Evolutionary conservation across 352 stramenopile genomes (phyloP).

Genomic region (Poterioochromonas sp.): DNA sequence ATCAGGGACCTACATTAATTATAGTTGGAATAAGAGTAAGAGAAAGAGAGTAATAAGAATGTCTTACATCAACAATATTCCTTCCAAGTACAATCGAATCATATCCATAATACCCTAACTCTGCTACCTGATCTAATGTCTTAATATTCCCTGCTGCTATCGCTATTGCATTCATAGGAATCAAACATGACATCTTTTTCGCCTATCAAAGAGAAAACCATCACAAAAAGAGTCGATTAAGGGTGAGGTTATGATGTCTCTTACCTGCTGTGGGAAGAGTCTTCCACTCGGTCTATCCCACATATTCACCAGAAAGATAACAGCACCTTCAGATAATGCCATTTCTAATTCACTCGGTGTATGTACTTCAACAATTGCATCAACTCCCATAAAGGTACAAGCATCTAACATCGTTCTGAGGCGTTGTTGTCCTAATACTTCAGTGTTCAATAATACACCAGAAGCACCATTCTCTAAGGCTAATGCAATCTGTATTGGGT

Average conservation of each 20-base stretch:
- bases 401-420: constrained; percentile 40
- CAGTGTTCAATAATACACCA: constrained; percentile 37
- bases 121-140: background rate
- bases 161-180: background rate
- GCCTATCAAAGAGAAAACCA: background rate
- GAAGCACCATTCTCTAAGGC: constrained; percentile 39
- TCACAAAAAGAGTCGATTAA: background rate
- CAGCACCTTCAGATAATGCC: constrained; percentile 38
- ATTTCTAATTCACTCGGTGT: constrained; percentile 40
- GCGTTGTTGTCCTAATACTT: constrained; percentile 35
- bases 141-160: constrained; percentile 6
- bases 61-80: background rate
- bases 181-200: background rate
- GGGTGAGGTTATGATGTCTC: background rate
- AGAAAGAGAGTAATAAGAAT: background rate
- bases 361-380: constrained; percentile 43
- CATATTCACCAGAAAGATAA: constrained; percentile 43
- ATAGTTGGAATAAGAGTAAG: background rate
- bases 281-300: constrained; percentile 41
- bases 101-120: constrained; percentile 3
- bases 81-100: background rate
- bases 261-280: constrained; percentile 40
- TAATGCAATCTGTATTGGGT: constrained; percentile 41
- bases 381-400: constrained; percentile 40
- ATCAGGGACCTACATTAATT: constrained; percentile 13